These are phyloP conservation scores for Collybia sp. DNA, from an alignment of 768 basidiomycete species.

Conservation along the genomic window DNA sequence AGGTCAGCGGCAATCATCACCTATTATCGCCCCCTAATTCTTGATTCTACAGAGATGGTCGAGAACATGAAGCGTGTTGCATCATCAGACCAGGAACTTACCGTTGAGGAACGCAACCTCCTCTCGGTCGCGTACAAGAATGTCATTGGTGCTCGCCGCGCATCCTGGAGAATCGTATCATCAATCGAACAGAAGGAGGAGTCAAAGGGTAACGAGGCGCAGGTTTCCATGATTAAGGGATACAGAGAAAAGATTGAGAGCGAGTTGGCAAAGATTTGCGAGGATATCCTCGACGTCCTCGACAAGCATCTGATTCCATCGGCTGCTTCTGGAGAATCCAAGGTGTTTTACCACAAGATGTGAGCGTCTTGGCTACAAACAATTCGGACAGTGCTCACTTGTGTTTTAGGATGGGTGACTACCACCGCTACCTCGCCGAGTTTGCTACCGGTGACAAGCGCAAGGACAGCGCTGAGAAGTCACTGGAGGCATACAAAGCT, in stretches of 20 bases:
- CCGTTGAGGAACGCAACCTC: constrained; percentile 97
- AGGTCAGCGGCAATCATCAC: constrained; percentile 42
- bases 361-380: constrained; percentile 24
- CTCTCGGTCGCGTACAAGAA: constrained; percentile 99
- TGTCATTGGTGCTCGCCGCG: constrained; percentile 96
- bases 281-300: constrained; percentile 95
- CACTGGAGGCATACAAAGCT: constrained; percentile 95
- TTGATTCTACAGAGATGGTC: constrained; percentile 74
- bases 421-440: constrained; percentile 98
- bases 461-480: constrained; percentile 96
- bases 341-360: constrained; percentile 99
- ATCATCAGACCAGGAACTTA: constrained; percentile 95
- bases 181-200: constrained; percentile 99
- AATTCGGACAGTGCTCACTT: constrained; percentile 3
- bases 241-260: constrained; percentile 98
- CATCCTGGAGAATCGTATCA: constrained; percentile 97
- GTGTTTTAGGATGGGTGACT: constrained; percentile 88
- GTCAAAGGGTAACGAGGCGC: constrained; percentile 94
- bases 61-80: constrained; percentile 99
- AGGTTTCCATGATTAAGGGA: constrained; percentile 95
- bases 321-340: constrained; percentile 93
- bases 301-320: constrained; percentile 98
- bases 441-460: constrained; percentile 98
- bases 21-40: constrained; percentile 10
- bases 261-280: constrained; percentile 97